Evolutionary conservation across 2,329 filamentous ascomycete genomes (phyloP).

Genomic region (Thielaviopsis cerberus): DNA sequence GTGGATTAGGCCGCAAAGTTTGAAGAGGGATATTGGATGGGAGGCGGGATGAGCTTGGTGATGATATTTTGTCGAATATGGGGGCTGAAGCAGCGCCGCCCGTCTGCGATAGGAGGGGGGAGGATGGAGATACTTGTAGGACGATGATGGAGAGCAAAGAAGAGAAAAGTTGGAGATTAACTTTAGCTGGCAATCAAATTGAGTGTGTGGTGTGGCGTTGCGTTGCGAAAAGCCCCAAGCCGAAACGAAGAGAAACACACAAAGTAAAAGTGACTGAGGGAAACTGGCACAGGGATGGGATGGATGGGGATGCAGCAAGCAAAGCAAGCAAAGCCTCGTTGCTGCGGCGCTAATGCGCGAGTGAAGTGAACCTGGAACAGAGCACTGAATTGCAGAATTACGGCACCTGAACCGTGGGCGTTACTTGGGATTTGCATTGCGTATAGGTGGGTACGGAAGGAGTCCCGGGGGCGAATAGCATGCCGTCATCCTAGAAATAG

Average conservation of each 20-base stretch:
- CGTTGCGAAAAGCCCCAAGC: not conserved
- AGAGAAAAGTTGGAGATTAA: not conserved
- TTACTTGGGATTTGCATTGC: not conserved
- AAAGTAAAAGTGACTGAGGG: not conserved
- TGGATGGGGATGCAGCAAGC: too few species aligned
- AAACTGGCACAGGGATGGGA: not conserved
- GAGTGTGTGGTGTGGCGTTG: not conserved
- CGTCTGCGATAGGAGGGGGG: constrained; percentile 27
- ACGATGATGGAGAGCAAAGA: constrained; percentile 15
- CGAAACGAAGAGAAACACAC: not conserved
- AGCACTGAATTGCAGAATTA: not conserved
- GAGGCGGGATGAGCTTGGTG: constrained; percentile 46
- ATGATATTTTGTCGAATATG: constrained; percentile 68
- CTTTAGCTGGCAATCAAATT: not conserved
- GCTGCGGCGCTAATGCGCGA: too few species aligned
- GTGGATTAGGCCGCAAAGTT: constrained; percentile 32
- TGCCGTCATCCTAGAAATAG: not conserved
- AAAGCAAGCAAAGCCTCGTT: too few species aligned
- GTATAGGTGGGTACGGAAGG: not conserved
- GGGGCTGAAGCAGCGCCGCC: constrained; percentile 67
- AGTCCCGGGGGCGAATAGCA: not conserved
- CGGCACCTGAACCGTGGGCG: too few species aligned
- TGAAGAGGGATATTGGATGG: constrained; percentile 76
- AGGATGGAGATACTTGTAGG: constrained; percentile 17
- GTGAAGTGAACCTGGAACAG: too few species aligned